Evolutionary conservation across 495 filamentous ascomycete genomes (phyloP).

Genomic region (Neurospora sp.): DNA sequence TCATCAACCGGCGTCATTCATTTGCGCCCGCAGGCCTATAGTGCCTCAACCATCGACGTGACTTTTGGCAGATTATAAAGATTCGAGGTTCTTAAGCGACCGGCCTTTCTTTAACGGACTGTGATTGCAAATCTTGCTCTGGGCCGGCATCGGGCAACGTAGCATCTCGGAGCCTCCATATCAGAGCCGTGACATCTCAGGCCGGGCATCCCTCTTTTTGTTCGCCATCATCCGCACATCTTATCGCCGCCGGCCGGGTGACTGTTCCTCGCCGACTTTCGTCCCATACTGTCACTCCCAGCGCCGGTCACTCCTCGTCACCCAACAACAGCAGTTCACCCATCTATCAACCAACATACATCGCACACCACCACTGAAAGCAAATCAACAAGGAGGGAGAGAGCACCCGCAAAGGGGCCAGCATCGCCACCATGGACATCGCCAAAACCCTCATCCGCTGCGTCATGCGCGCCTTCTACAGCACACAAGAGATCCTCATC

Average conservation of each 20-base stretch:
- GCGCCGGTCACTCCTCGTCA: not conserved
- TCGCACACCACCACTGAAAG: not conserved
- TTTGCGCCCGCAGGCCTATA: not conserved
- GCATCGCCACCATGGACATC: constrained; percentile 55
- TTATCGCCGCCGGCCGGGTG: not conserved
- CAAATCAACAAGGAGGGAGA: not conserved
- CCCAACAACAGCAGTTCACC: not conserved
- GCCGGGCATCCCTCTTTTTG: not conserved
- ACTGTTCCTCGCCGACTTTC: not conserved
- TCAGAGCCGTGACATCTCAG: not conserved
- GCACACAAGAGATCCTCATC: constrained; percentile 77
- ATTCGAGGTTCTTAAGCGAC: not conserved
- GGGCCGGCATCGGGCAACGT: not conserved
- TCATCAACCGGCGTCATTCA: not conserved
- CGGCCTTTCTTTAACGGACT: not conserved
- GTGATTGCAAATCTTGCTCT: not conserved
- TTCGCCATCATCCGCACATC: not conserved
- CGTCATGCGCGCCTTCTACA: constrained; percentile 85
- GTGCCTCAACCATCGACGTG: not conserved
- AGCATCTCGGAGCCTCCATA: not conserved
- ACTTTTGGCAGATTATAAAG: not conserved
- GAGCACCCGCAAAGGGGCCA: not conserved
- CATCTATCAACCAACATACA: not conserved
- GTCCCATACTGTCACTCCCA: not conserved
- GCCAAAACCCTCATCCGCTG: constrained; percentile 81